phyloP scores from a whole-genome alignment of 805 yeast species.

The Wickerhamiella azyma region DNA sequence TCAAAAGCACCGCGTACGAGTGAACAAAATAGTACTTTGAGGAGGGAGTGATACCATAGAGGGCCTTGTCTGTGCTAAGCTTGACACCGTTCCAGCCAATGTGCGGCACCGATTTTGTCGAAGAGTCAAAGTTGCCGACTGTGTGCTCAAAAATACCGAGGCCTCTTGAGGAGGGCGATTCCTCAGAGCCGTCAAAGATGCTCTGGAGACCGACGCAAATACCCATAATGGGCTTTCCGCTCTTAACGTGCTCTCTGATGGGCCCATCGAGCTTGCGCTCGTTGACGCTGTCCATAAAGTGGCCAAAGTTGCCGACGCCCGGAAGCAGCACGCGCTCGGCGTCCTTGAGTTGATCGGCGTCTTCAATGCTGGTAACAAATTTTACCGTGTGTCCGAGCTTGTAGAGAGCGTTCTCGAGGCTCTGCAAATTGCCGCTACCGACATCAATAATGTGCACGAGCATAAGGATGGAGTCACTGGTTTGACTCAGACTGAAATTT shows the following conservation, averaged over 20 bases:
- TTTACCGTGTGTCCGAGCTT: conserved; percentile 50
- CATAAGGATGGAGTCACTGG: conserved; percentile 6
- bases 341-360: conserved; percentile 30
- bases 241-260: conserved; percentile 45
- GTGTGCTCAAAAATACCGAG: conserved; percentile 40
- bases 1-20: conserved; percentile 54
- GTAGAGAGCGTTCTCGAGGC: conserved; percentile 75
- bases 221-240: conserved; percentile 90
- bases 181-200: conserved; percentile 61
- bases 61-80: conserved; percentile 18
- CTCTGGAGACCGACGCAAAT: conserved; percentile 95
- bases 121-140: conserved; percentile 47
- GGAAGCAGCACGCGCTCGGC: conserved; percentile 57
- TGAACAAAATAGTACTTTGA: conserved; percentile 88
- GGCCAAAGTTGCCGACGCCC: conserved; percentile 97
- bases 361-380: conserved; percentile 15
- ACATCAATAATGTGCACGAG: conserved; percentile 73
- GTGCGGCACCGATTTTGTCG: conserved; percentile 77
- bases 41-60: conserved; percentile 52
- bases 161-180: conserved; percentile 51
- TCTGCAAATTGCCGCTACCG: conserved; percentile 86
- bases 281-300: conserved; percentile 62
- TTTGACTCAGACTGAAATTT: not conserved
- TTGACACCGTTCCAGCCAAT: conserved; percentile 79
- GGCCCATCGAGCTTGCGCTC: conserved; percentile 53